Conservation (phyloP, 805 yeast genomes). For the Pichia nanzhaoensis region DNA sequence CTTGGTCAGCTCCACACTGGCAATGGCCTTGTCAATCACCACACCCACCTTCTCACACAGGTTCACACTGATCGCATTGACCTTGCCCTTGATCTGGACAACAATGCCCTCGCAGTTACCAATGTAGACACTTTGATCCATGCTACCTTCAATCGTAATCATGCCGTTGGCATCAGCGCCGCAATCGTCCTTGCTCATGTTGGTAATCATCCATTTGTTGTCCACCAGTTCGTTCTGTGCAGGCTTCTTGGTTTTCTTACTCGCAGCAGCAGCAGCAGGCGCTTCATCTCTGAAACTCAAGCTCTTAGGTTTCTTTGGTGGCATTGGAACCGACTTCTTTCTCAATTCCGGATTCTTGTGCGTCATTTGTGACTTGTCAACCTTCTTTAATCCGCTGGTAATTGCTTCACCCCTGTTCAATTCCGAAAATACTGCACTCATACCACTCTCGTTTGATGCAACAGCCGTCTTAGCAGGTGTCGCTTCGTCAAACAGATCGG, state of each 20-base stretch:
- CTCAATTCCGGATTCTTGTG: slow-evolving; percentile 86
- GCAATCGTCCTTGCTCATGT: slow-evolving; percentile 46
- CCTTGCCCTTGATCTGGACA: slow-evolving; percentile 83
- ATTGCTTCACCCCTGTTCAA: slow-evolving; percentile 78
- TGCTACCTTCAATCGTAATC: slow-evolving; percentile 66
- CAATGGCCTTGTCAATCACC: slow-evolving; percentile 75
- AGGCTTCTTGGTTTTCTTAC: slow-evolving; percentile 22
- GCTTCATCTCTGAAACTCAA: slow-evolving; percentile 30
- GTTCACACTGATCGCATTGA: slow-evolving; percentile 77
- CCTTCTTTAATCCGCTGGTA: slow-evolving; percentile 83
- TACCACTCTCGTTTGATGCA: slow-evolving; percentile 35
- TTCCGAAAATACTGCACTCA: slow-evolving; percentile 88
- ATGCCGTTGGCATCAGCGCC: slow-evolving; percentile 51
- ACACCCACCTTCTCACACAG: slow-evolving; percentile 68
- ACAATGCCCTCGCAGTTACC: slow-evolving; percentile 73
- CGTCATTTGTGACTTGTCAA: slow-evolving; percentile 89
- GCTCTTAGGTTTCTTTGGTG: slow-evolving; percentile 76
- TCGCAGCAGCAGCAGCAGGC: background rate
- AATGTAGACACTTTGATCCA: slow-evolving; percentile 83
- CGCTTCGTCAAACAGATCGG: slow-evolving; percentile 49
- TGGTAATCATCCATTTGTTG: slow-evolving; percentile 84
- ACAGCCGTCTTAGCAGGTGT: slow-evolving; percentile 14
- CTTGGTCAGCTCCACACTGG: slow-evolving; percentile 85
- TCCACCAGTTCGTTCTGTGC: slow-evolving; percentile 70
- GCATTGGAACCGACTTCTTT: slow-evolving; percentile 55